These are phyloP conservation scores for Paralagenidium karlingii DNA, from an alignment of 352 stramenopile genomes.

Conservation along the genomic window DNA sequence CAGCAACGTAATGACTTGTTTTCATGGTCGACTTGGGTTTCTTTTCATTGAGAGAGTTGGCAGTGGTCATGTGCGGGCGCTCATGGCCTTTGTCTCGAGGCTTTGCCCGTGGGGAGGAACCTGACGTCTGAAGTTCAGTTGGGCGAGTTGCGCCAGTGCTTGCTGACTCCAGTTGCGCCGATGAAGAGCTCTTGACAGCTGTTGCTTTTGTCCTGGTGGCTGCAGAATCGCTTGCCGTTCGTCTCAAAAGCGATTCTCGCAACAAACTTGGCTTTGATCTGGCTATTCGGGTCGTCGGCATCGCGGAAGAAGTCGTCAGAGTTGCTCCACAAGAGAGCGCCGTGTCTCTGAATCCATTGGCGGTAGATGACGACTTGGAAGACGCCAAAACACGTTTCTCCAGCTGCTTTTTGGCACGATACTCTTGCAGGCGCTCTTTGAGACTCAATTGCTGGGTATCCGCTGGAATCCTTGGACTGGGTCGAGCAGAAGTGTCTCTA, in stretches of 20 bases:
- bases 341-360: not conserved
- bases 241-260: slow-evolving; percentile 8
- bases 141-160: too few species aligned
- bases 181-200: too few species aligned
- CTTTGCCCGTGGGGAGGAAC: not conserved
- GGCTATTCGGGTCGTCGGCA: slow-evolving; percentile 7
- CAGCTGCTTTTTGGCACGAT: slow-evolving; percentile 19
- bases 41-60: too few species aligned
- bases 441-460: too few species aligned
- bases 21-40: too few species aligned
- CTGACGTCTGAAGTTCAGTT: too few species aligned
- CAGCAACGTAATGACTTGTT: slow-evolving; percentile 3
- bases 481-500: too few species aligned
- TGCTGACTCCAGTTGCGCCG: too few species aligned
- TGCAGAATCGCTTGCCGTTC: not conserved
- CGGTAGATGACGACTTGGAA: not conserved
- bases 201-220: not conserved
- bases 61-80: too few species aligned
- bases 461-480: too few species aligned
- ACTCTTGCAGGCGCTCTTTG: slow-evolving; percentile 23
- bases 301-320: slow-evolving; percentile 1
- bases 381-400: not conserved
- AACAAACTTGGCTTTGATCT: slow-evolving; percentile 8
- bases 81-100: slow-evolving; percentile 6
- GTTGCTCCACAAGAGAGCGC: not conserved